These are phyloP conservation scores for Trichophyton schoenleinii DNA, from an alignment of 2,329 filamentous ascomycete genomes.

Conservation along the genomic window DNA sequence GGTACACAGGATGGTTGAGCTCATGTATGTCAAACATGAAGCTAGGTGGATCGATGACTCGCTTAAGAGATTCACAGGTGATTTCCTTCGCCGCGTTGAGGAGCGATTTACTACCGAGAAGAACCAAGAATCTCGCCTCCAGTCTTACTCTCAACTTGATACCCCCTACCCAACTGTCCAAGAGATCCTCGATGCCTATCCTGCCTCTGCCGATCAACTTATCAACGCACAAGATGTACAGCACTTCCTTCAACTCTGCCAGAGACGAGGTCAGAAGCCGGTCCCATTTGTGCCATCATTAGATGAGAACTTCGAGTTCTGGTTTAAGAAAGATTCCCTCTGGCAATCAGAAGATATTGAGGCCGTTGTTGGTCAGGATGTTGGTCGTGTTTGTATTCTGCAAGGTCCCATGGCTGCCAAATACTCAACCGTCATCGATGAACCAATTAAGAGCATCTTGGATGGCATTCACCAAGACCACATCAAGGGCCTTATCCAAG, in stretches of 20 bases:
- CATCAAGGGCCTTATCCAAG: slow-evolving; percentile 63
- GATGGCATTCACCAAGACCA: slow-evolving; percentile 82
- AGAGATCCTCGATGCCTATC: slow-evolving; percentile 68
- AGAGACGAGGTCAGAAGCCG: slow-evolving; percentile 86
- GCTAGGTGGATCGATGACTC: slow-evolving; percentile 83
- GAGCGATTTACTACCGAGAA: slow-evolving; percentile 74
- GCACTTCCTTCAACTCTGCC: slow-evolving; percentile 86
- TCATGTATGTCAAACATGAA: slow-evolving; percentile 87
- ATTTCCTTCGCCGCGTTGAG: slow-evolving; percentile 93
- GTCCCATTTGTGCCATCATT: slow-evolving; percentile 91
- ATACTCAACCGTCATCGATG: slow-evolving; percentile 79
- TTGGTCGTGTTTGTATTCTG: slow-evolving; percentile 88
- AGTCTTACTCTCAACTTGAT: slow-evolving; percentile 79
- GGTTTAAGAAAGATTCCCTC: slow-evolving; percentile 99
- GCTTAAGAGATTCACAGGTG: slow-evolving; percentile 69
- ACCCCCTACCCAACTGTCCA: slow-evolving; percentile 68
- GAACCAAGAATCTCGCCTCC: slow-evolving; percentile 67
- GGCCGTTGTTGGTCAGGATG: slow-evolving; percentile 89
- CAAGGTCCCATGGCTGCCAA: slow-evolving; percentile 88
- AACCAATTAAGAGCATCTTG: slow-evolving; percentile 89
- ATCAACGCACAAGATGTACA: slow-evolving; percentile 98
- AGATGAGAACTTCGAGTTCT: slow-evolving; percentile 96
- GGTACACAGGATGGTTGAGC: slow-evolving; percentile 70
- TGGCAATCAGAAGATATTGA: slow-evolving; percentile 98
- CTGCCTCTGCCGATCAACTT: slow-evolving; percentile 75